phyloP scores from a whole-genome alignment of 2,329 filamentous ascomycete genomes.

The Arthrobotrys megalospora region DNA sequence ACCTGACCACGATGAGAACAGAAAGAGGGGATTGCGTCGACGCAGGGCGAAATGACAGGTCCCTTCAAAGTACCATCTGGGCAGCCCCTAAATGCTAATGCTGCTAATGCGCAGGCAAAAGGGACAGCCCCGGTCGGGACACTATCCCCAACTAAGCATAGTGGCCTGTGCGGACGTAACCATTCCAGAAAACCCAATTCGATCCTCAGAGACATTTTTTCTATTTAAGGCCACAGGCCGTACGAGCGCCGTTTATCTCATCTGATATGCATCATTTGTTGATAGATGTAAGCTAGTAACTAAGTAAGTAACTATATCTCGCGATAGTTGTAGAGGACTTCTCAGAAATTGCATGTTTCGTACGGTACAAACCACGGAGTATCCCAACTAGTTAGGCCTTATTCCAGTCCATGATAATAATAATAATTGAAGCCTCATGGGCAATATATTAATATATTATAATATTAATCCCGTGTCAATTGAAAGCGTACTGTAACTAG shows the following conservation, averaged over 20 bases:
- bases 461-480: no score
- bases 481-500: no score
- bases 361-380: no score
- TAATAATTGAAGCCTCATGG: no score
- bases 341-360: no score
- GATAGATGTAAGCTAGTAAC: no score
- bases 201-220: conserved; percentile 14
- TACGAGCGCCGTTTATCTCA: background rate
- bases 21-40: conserved; percentile 28
- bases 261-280: no score
- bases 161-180: conserved; percentile 40
- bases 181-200: conserved; percentile 31
- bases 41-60: conserved; percentile 51
- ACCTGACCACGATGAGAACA: conserved; percentile 38
- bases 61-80: background rate
- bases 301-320: no score
- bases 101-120: background rate
- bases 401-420: no score
- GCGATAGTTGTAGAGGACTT: no score
- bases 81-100: background rate
- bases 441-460: no score
- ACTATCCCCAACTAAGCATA: background rate
- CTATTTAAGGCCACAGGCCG: conserved; percentile 15
- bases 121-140: conserved; percentile 7
- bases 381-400: no score